Base-by-base conservation (phyloP, 768 basidiomycete species). In the Floccularia luteovirens region DNA sequence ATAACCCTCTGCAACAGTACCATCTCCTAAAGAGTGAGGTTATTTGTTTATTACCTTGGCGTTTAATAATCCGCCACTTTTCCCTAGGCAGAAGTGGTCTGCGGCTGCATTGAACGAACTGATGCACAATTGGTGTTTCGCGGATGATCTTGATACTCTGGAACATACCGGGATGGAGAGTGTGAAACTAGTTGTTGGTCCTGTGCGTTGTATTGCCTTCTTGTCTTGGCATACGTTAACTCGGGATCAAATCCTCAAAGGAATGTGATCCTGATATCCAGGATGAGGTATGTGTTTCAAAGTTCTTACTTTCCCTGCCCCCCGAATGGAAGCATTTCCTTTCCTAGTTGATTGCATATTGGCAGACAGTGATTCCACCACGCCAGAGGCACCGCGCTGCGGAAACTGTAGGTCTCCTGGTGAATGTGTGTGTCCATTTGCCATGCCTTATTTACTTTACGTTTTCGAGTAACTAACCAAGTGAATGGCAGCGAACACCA, bases 1-100 rank as follows among this genome's bases (percentile, higher is more conserved):
- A 61, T 88, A 30, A 75, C 80, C 3, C 61, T 88, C 12, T 77
- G 76, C 49, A 83, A 82, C 53, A 69, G n/a, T 83, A 20, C 78
- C 82, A 10, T 62, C 82, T 2, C 77, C 78, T 22, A 67, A 69
- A 24, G 82, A 84, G 84, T 87, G 52, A 48, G 78, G 62, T 12
- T 27, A 41, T 35, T 13, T 25, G 35, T 28, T 36, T 42, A 23
- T 14, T 39, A 30, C 14, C 31, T 28, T 36, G 41, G 24, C 39
- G 24, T 33, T 28, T 20, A 31, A 30, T 48, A 38, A 35, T 43
- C 17, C 24, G 27, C 35, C 23, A 24, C 34, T 21, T 40, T 40
- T n/a, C n/a, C n/a, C 30, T 45, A 86, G 84, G 47, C 58, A 74
- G 35, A 70, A 74, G 50, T 75, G 73, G 69, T 63, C 75, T 17